Conservation (phyloP, 192 early-diverging fungal genomes). For the Coemansia sp. region DNA sequence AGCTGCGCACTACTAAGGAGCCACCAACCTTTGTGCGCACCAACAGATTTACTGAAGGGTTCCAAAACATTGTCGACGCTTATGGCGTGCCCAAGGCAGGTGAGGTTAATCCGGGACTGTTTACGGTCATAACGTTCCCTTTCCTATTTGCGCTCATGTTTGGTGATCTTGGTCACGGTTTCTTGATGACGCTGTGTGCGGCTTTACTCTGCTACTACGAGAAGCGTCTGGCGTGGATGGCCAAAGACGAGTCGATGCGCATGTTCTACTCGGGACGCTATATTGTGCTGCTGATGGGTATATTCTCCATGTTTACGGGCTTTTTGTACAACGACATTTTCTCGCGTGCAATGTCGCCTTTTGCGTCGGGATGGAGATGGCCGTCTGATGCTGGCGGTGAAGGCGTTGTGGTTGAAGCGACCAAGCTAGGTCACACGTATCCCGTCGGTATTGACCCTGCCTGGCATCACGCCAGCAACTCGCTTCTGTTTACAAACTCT, state of each 20-base stretch:
- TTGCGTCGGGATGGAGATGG: conserved; percentile 78
- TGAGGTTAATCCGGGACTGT: conserved; percentile 98
- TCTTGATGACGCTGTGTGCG: conserved; percentile 77
- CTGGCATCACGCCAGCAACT: conserved; percentile 94
- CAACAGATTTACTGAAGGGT: conserved; percentile 95
- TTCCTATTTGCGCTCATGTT: conserved; percentile 99
- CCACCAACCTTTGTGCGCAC: conserved; percentile 94
- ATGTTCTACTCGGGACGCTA: conserved; percentile 97
- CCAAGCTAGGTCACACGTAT: conserved; percentile 64
- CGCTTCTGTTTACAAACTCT: conserved; percentile 92
- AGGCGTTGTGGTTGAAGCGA: conserved; percentile 59
- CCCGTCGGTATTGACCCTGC: conserved; percentile 86
- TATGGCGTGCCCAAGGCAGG: conserved; percentile 95
- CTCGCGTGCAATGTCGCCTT: conserved; percentile 72
- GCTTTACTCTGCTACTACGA: conserved; percentile 78
- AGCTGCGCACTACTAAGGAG: conserved; percentile 77
- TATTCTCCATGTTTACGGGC: conserved; percentile 97
- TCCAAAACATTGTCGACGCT: conserved; percentile 96
- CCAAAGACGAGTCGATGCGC: conserved; percentile 72
- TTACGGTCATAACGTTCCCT: conserved; percentile 97
- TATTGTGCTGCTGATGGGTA: conserved; percentile 95
- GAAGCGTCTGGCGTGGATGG: conserved; percentile 68
- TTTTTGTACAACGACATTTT: conserved; percentile 99
- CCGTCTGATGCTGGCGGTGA: conserved; percentile 57
- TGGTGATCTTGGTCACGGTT: conserved; percentile 96